These are phyloP conservation scores for Aspergillus jensenii DNA, from an alignment of 2,329 filamentous ascomycete genomes.

Conservation along the genomic window DNA sequence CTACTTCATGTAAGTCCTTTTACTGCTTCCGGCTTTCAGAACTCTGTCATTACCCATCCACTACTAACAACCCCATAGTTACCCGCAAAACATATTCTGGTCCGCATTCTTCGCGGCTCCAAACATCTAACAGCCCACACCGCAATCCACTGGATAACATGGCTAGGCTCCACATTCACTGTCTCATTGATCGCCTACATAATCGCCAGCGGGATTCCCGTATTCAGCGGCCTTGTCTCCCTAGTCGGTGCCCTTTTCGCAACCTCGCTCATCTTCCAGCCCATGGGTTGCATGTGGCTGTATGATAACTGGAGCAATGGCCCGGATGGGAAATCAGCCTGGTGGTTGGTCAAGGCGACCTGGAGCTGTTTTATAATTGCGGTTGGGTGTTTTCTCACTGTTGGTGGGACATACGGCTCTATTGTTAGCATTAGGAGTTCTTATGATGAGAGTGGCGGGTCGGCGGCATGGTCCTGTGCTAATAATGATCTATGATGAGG, in stretches of 20 bases:
- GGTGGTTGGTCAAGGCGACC: constrained; percentile 32
- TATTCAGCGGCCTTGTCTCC: constrained; percentile 59
- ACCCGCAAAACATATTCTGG: constrained; percentile 64
- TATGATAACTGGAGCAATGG: constrained; percentile 5
- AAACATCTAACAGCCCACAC: constrained; percentile 49
- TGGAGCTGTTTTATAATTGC: constrained; percentile 44
- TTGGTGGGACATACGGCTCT: constrained; percentile 2
- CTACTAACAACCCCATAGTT: constrained; percentile 59
- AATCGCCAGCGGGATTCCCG: constrained; percentile 67
- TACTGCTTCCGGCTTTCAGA: too few species aligned
- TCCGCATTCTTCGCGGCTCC: constrained; percentile 61
- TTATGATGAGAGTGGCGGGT: not conserved
- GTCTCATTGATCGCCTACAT: constrained; percentile 63
- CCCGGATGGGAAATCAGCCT: not conserved
- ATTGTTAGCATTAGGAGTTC: not conserved
- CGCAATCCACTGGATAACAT: constrained; percentile 52
- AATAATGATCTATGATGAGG: not conserved
- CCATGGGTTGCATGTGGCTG: constrained; percentile 5
- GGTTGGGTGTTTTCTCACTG: not conserved
- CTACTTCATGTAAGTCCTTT: not conserved
- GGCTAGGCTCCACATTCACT: constrained; percentile 55
- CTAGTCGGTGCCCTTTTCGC: constrained; percentile 32
- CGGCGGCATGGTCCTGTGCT: not conserved
- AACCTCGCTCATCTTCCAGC: not conserved
- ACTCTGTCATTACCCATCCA: not conserved